Conservation (phyloP, 1,284 basidiomycete species). For the Malassezia furfur region DNA sequence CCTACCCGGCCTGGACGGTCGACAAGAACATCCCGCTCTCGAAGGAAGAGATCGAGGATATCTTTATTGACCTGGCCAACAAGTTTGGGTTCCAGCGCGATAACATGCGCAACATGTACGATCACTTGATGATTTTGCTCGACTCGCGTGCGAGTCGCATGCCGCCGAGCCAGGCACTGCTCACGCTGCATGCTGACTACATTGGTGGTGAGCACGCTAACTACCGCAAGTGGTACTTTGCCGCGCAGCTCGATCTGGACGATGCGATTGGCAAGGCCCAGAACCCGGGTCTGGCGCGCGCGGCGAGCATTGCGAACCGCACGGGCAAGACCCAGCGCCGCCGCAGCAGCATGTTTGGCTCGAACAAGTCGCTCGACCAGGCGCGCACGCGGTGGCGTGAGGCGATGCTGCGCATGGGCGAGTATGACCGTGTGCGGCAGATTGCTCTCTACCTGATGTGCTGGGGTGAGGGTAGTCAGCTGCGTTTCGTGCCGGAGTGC, state of each 20-base stretch:
- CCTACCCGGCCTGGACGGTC: constrained; percentile 84
- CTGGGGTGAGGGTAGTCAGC: constrained; percentile 97
- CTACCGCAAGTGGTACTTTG: constrained; percentile 78
- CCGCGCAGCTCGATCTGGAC: constrained; percentile 94
- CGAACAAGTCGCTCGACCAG: constrained; percentile 65
- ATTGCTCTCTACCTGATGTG: constrained; percentile 89
- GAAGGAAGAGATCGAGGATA: constrained; percentile 98
- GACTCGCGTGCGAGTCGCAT: constrained; percentile 64
- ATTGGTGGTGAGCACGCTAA: constrained; percentile 68
- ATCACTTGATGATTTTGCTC: constrained; percentile 95
- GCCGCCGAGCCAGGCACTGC: constrained; percentile 78
- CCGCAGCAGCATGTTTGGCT: constrained; percentile 48
- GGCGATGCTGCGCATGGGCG: constrained; percentile 97
- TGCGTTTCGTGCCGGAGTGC: constrained; percentile 95
- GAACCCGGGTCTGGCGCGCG: constrained; percentile 76
- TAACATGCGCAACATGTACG: constrained; percentile 63
- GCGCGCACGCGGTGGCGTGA: constrained; percentile 88
- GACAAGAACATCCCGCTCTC: constrained; percentile 88
- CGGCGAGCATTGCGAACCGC: constrained; percentile 64
- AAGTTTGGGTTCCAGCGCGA: constrained; percentile 98
- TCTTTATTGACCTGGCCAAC: constrained; percentile 92
- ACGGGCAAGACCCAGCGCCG: constrained; percentile 20
- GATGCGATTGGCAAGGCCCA: constrained; percentile 88
- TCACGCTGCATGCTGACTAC: constrained; percentile 96
- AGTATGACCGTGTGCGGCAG: constrained; percentile 93